Evolutionary conservation across 75 land plant genomes (phyloP), one percentile per base, ranked within the genome.

Genomic region (Pinus taeda): DNA sequence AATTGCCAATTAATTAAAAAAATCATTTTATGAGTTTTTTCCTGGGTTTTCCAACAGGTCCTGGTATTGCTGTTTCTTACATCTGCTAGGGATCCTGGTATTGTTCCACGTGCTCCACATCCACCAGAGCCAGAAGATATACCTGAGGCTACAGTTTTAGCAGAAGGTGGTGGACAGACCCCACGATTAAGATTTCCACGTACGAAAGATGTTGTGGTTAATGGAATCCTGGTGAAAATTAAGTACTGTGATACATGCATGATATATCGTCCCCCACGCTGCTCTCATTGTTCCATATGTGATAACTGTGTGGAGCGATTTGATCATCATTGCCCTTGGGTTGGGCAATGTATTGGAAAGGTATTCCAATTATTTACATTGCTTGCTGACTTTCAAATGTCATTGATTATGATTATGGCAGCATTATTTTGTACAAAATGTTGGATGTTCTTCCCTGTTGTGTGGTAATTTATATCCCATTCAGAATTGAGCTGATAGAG

Each of bases 241-340:
- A 93, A 93, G 69, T 93, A 93, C 74, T 93, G 96, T 84, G 94
- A 93, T 21, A 93, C 96, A 1, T 93, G 96, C 81, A 93, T 93
- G 96, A 75, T 93, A 33, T 93, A 91, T 83, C 88, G 96, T 15
- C 96, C 96, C 64, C 94, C 96, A 57, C 90, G 96, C 18, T 91
- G 96, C 71, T 93, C 96, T 3, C 96, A 93, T 76, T 93, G 96
- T 66, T 93, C 96, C 45, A 89, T 93, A 18, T 93, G 96, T 82
- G 90, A 93, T 72, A 93, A 93, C 70, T 93, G 96, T 74, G 96
- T 93, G n/a, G 90, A 93, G 57, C 91, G 91, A 39, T 93, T 93
- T 82, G 96, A 93, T 79, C 96, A 93, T 76, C 96, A 93, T 59
- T 93, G 96, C 81, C 96, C 96, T n/a, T 93, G 96, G 96, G 96